Evolutionary conservation across 148 eudicot species (phyloP).

Genomic region (Gaultheria prostrata): DNA sequence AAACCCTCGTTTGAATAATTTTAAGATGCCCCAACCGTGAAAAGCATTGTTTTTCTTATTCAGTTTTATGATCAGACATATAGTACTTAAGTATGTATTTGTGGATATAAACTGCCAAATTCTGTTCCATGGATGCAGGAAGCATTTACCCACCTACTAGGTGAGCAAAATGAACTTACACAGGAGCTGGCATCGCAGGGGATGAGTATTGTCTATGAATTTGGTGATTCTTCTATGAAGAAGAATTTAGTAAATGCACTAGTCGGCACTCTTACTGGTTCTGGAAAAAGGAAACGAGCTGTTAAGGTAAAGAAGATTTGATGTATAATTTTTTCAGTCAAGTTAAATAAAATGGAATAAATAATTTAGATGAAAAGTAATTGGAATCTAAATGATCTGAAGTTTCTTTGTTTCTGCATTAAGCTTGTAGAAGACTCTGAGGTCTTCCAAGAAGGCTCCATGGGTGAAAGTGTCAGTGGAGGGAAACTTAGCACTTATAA

Average conservation of each 20-base stretch:
- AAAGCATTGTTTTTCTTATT: background rate
- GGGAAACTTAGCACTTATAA: slow-evolving; percentile 91
- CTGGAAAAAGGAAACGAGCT: slow-evolving; percentile 95
- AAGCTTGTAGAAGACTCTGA: slow-evolving; percentile 91
- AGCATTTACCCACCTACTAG: slow-evolving; percentile 89
- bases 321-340: background rate
- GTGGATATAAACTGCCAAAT: background rate
- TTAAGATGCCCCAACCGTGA: background rate
- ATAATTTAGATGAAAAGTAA: background rate
- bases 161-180: slow-evolving; percentile 90
- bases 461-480: slow-evolving; percentile 84
- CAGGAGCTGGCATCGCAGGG: slow-evolving; percentile 99
- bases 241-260: slow-evolving; percentile 86
- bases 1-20: background rate
- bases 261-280: slow-evolving; percentile 91
- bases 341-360: background rate
- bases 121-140: slow-evolving; percentile 47
- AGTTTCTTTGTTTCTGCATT: slow-evolving; percentile 15
- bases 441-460: slow-evolving; percentile 86
- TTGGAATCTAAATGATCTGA: background rate
- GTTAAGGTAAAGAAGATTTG: slow-evolving; percentile 56
- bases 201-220: slow-evolving; percentile 93
- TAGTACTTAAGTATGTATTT: background rate
- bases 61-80: background rate
- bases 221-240: slow-evolving; percentile 83